These are phyloP conservation scores for Thermoascus crustaceus DNA, from an alignment of 2,329 filamentous ascomycete species.

Conservation along the genomic window DNA sequence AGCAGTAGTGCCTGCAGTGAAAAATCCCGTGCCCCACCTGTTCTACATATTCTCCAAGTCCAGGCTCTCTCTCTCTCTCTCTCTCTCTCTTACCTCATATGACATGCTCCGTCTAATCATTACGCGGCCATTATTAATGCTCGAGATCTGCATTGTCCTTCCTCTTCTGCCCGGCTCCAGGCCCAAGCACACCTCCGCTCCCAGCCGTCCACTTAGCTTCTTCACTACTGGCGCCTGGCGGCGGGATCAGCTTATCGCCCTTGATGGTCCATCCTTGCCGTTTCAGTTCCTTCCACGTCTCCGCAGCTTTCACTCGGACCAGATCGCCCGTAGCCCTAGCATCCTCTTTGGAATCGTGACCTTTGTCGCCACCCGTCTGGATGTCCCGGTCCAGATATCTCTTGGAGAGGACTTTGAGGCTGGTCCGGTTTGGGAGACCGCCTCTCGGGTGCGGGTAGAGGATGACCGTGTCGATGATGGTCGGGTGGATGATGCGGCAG, in stretches of 20 bases:
- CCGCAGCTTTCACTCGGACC: conserved; percentile 60
- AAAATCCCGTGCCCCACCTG: no score
- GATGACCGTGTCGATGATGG: conserved; percentile 75
- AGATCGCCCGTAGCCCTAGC: conserved; percentile 82
- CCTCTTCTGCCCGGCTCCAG: conserved; percentile 20
- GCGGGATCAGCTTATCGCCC: conserved; percentile 36
- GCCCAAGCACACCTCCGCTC: conserved; percentile 11
- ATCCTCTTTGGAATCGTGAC: conserved; percentile 91
- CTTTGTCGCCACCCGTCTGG: conserved; percentile 58
- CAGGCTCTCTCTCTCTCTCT: no score
- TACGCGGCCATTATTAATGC: conserved; percentile 1
- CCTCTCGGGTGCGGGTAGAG: conserved; percentile 70
- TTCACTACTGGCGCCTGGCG: conserved; percentile 17
- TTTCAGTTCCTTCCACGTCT: conserved; percentile 62
- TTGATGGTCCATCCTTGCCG: conserved; percentile 58
- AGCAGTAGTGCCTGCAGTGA: no score
- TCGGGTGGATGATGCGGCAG: conserved; percentile 73
- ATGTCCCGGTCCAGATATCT: conserved; percentile 66
- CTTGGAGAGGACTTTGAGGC: conserved; percentile 67
- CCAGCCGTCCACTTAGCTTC: conserved; percentile 4
- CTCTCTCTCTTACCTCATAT: no score
- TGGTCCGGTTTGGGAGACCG: conserved; percentile 68
- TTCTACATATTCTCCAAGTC: no score
- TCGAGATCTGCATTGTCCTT: conserved; percentile 7
- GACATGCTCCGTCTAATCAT: no score